Base-by-base conservation (phyloP, 129 eudicot species). In the Scalesia atractyloides region DNA sequence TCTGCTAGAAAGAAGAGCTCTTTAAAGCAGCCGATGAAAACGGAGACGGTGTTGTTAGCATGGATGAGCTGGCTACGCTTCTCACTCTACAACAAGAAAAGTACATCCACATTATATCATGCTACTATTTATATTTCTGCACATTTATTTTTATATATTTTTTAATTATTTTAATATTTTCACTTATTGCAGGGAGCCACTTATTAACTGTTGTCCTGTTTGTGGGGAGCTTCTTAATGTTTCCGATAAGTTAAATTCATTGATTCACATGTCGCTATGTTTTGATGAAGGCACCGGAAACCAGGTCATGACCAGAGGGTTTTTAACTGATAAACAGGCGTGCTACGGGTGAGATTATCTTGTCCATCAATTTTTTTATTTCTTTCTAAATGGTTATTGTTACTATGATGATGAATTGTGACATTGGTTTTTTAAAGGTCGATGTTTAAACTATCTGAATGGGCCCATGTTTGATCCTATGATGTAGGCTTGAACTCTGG, bases 271-370 rank as follows among this genome's bases (percentile, higher is more conserved):
- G 90, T 86, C 98, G 73, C 82, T 93, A 37, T 93, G 98, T 79
- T 93, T 93, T 36, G 95, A 93, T 84, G 98, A 93, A 77, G 98
- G 97, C 69, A 93, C 97, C 70, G 98, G 98, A 71, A 89, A 82
- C 77, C 90, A 87, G 76, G 85, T 83, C 74, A 85, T 89, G 94
- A 85, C 89, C 16, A 91, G 96, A 24, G 98, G 98, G 5, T 93
- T 93, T 84, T 82, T 93, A 82, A 93, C 98, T 20, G 97, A 93
- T 69, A 87, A 82, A 73, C 89, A 93, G 84, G 98, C 98, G 47
- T 83, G 97, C n/a, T 86, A 84, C 44, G 97, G 98, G 98, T 93
- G 69, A 65, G 82, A 30, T 69, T 30, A 44, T n/a, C n/a, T n/a
- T n/a, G n/a, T n/a, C n/a, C n/a, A n/a, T n/a, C n/a, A n/a, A n/a